Base-by-base conservation (phyloP, 2,329 filamentous ascomycete genomes). In the Hortaea werneckii region DNA sequence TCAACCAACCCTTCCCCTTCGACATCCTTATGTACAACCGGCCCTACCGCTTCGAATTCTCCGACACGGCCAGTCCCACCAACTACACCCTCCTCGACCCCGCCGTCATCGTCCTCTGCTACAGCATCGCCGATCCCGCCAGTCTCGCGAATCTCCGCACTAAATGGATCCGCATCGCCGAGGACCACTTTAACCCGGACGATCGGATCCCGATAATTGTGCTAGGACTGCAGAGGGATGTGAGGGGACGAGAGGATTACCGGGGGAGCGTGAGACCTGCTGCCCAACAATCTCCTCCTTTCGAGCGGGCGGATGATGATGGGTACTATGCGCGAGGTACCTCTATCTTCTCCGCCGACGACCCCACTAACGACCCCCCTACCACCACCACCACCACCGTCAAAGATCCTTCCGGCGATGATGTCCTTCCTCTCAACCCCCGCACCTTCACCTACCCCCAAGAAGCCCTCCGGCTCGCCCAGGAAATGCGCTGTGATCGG, bases 1-100 rank as follows among this genome's bases (percentile, higher is more conserved):
- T 67, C 26, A 73, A 79, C 48, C 78, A 80, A 53, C 77, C 78
- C 4, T 78, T 77, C 58, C 62, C 69, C 39, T 81, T 79, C 61
- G 70, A 80, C 50, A 75, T 81, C 41, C 68, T 68, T 20, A 69
- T 80, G 51, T 77, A 76, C 50, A 70, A 70, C 39, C 73, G 74
- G 7, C 70, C 68, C 4, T 77, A 79, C 58, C 69, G 68, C 7
- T 67, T 80, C 48, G 67, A 75, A 45, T 70, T 79, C 59, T 76
- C 71, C 61, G 76, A 82, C 56, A 78, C 77, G 20, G 66, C 73
- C 4, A 75, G 70, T 34, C 72, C 78, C 0, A 71, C 73, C n/a
- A 70, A 75, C 50, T 80, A 77, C 66, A 72, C 76, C 7, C 69
- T 76, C 6, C 62, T 79, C 0, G 59, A 60, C 2, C 78, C 78